These are phyloP conservation scores for Pisolithus marmoratus DNA, from an alignment of 768 basidiomycete genomes.

Conservation along the genomic window DNA sequence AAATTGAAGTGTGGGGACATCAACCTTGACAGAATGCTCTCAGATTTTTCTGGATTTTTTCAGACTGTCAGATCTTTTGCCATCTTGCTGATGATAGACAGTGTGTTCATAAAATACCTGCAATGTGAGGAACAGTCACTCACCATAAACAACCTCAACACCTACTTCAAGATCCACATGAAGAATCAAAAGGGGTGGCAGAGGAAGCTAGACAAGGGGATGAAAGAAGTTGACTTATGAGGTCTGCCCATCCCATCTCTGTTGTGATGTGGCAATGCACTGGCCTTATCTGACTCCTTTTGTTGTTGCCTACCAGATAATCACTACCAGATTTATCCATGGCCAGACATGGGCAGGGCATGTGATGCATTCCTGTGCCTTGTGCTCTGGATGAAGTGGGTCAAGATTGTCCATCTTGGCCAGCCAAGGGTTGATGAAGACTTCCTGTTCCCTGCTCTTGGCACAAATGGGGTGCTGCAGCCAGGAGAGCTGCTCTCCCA, in stretches of 20 bases:
- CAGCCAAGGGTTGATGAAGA: slow-evolving; percentile 9
- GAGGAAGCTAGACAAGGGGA: slow-evolving; percentile 17
- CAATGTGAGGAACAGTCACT: neutral
- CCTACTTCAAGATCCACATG: slow-evolving; percentile 17
- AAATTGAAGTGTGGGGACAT: slow-evolving; percentile 20
- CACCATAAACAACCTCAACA: slow-evolving; percentile 5
- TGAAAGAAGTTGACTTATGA: slow-evolving; percentile 14
- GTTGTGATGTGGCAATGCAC: neutral
- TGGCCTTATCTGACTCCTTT: too few relatives aligned
- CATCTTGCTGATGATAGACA: too few relatives aligned
- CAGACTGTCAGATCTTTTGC: too few relatives aligned
- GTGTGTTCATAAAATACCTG: slow-evolving; percentile 2
- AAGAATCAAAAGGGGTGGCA: slow-evolving; percentile 22
- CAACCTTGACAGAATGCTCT: neutral
- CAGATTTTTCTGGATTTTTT: too few relatives aligned
- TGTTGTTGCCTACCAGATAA: neutral
- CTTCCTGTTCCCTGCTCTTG: slow-evolving; percentile 20
- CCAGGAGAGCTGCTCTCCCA: slow-evolving; percentile 17
- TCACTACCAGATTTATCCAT: neutral
- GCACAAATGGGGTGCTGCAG: slow-evolving; percentile 14
- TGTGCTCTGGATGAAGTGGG: slow-evolving; percentile 3
- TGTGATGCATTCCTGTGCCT: neutral
- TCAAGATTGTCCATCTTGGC: neutral
- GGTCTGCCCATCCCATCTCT: neutral
- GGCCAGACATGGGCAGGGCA: neutral